Percentiles rank a stretch among this genome's conserved stretches.
Evolutionary conservation across 805 yeast genomes (phyloP).

Genomic region (Spathaspora sp.): DNA sequence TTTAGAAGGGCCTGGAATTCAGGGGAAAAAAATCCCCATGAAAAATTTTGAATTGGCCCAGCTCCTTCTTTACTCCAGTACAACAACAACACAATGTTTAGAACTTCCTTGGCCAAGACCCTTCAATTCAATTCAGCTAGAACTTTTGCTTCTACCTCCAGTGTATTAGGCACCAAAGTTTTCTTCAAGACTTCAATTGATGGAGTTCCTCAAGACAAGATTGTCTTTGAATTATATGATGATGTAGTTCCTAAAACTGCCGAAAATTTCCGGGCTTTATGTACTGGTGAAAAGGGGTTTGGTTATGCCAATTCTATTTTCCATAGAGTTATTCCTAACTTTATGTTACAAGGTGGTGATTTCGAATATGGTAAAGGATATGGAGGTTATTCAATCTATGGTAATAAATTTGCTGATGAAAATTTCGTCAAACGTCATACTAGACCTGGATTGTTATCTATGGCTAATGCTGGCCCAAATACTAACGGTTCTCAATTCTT

Average conservation of each 20-base stretch:
- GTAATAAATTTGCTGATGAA: conserved; percentile 74
- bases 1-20: background rate
- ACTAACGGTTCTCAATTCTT: conserved; percentile 98
- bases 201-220: conserved; percentile 43
- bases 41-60: background rate
- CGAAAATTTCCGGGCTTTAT: conserved; percentile 91
- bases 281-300: conserved; percentile 53
- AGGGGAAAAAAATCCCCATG: background rate
- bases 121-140: conserved; percentile 25
- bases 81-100: conserved; percentile 14
- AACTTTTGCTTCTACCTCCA: conserved; percentile 46
- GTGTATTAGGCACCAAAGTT: conserved; percentile 49
- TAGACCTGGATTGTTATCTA: conserved; percentile 78
- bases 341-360: conserved; percentile 50
- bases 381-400: conserved; percentile 53
- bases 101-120: conserved; percentile 13
- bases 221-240: conserved; percentile 60
- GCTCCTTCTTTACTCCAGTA: background rate
- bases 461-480: conserved; percentile 99
- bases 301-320: conserved; percentile 43
- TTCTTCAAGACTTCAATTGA: conserved; percentile 55
- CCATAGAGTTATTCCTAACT: conserved; percentile 47
- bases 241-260: conserved; percentile 94
- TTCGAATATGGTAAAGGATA: conserved; percentile 44
- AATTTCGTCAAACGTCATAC: conserved; percentile 71